phyloP scores from a whole-genome alignment of 768 basidiomycete genomes.

The Jaapia argillacea region DNA sequence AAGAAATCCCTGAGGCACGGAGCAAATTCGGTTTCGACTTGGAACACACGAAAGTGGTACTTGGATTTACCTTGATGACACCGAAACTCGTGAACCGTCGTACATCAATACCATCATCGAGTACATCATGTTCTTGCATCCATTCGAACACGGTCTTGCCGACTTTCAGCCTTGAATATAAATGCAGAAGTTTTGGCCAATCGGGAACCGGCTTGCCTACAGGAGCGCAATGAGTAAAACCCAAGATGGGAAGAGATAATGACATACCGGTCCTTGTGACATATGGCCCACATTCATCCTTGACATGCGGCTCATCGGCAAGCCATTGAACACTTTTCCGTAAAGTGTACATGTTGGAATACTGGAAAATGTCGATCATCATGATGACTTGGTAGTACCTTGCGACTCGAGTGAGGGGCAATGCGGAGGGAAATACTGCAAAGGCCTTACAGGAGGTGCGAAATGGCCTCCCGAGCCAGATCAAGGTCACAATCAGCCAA shows the following conservation, averaged over 20 bases:
- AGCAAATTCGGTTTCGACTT: not conserved
- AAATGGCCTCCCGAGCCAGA: conserved; percentile 77
- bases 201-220: conserved; percentile 56
- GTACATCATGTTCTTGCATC: conserved; percentile 71
- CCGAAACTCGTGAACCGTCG: conserved; percentile 96
- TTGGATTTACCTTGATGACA: conserved; percentile 75
- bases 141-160: conserved; percentile 81
- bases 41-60: not conserved
- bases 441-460: conserved; percentile 74
- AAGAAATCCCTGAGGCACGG: conserved; percentile 61
- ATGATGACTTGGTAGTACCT: conserved; percentile 97
- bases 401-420: too few species aligned
- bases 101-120: conserved; percentile 72
- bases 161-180: conserved; percentile 80
- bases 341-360: conserved; percentile 94
- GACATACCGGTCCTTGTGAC: conserved; percentile 64
- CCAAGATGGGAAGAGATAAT: conserved; percentile 1
- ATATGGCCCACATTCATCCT: conserved; percentile 87
- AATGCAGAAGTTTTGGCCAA: conserved; percentile 79
- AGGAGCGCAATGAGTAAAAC: conserved; percentile 1
- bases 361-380: conserved; percentile 96
- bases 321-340: conserved; percentile 83
- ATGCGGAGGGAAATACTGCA: too few species aligned
- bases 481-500: conserved; percentile 82
- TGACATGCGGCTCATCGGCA: conserved; percentile 75